Percentiles rank a stretch among this genome's conserved stretches.
phyloP scores from a whole-genome alignment of 352 stramenopile species.

The Globisporangium radiosum region DNA sequence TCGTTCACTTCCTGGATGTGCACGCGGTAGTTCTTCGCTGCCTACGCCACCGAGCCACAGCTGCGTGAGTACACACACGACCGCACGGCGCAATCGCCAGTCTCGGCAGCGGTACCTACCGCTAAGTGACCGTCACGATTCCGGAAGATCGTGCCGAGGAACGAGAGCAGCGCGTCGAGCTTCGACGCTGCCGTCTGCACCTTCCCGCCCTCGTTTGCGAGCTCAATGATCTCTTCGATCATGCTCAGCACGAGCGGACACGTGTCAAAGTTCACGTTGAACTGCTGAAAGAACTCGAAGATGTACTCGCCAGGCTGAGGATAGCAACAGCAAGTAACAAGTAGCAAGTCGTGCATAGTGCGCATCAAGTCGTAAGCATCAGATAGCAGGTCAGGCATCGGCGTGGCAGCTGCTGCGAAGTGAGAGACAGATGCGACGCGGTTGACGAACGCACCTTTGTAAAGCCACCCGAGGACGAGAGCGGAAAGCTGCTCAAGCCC shows the following conservation, averaged over 20 bases:
- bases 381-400: not conserved
- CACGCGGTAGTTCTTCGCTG: slow-evolving; percentile 75
- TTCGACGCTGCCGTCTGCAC: slow-evolving; percentile 61
- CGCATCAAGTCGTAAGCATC: not conserved
- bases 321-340: not conserved
- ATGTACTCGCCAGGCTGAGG: slow-evolving; percentile 78
- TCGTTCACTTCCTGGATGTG: slow-evolving; percentile 87
- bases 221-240: slow-evolving; percentile 86
- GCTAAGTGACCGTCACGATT: slow-evolving; percentile 72
- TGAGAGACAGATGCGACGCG: not conserved
- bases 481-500: slow-evolving; percentile 66
- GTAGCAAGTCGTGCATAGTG: not conserved
- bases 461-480: slow-evolving; percentile 66
- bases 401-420: too few species aligned
- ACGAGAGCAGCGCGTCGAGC: slow-evolving; percentile 74
- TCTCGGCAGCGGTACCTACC: slow-evolving; percentile 20
- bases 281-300: slow-evolving; percentile 88
- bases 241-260: slow-evolving; percentile 82
- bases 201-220: slow-evolving; percentile 66
- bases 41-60: slow-evolving; percentile 19
- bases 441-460: slow-evolving; percentile 50
- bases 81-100: not conserved
- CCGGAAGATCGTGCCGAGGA: slow-evolving; percentile 81
- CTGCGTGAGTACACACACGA: not conserved
- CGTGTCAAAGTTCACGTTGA: slow-evolving; percentile 87